Evolutionary conservation across 2,329 filamentous ascomycete genomes (phyloP).

Genomic region (Bertia moriformis): DNA sequence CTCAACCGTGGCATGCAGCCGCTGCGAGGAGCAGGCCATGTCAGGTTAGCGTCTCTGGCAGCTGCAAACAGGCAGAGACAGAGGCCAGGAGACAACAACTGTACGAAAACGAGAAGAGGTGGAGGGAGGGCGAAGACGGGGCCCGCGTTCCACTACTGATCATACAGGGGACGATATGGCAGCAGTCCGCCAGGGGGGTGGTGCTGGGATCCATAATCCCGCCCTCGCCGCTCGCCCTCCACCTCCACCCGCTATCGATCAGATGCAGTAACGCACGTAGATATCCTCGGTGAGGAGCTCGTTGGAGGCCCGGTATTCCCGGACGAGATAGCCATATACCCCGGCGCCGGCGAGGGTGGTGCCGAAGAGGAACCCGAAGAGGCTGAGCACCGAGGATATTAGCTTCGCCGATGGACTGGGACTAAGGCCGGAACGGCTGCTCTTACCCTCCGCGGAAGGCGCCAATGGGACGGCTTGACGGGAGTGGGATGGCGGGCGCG

Average conservation of each 20-base stretch:
- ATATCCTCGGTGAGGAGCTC: constrained; percentile 90
- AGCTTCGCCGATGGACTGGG: background rate
- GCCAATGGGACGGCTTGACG: constrained; percentile 41
- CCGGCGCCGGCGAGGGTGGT: constrained; percentile 63
- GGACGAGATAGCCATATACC: constrained; percentile 83
- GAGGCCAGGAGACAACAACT: too few relatives aligned
- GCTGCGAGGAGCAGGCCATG: constrained; percentile 45
- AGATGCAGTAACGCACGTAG: constrained; percentile 56
- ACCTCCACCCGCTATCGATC: constrained; percentile 11
- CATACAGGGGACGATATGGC: too few relatives aligned
- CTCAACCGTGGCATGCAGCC: constrained; percentile 75
- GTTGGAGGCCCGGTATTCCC: constrained; percentile 88
- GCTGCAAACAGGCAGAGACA: too few relatives aligned
- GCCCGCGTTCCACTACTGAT: too few relatives aligned
- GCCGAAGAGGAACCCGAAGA: constrained; percentile 85
- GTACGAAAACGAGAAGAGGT: too few relatives aligned
- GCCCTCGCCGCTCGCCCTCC: constrained; percentile 1
- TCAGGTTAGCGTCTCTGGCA: too few relatives aligned
- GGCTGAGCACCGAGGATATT: constrained; percentile 27
- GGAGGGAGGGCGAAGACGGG: too few relatives aligned
- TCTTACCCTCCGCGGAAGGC: constrained; percentile 48
- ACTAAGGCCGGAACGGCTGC: background rate
- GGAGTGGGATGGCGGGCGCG: constrained; percentile 24
- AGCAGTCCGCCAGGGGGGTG: constrained; percentile 2
- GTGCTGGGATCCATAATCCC: constrained; percentile 5